Base-by-base conservation (phyloP, 805 yeast species). In the Yamadazyma sp. region DNA sequence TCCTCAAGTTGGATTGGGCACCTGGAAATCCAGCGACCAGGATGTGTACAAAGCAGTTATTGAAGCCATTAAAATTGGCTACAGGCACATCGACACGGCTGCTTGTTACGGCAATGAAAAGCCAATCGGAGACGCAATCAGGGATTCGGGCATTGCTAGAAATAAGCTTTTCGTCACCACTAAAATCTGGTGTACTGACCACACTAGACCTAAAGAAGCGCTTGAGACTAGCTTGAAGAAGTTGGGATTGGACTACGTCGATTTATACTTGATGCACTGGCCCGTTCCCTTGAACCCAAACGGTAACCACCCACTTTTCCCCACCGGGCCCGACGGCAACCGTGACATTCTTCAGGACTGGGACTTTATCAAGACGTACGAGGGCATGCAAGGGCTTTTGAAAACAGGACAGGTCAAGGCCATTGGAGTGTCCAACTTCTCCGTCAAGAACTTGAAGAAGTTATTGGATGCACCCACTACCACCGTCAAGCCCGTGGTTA, bases 101-200 rank as follows among this genome's bases (percentile, higher is more conserved):
- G 66, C 69, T 60, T 84, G 78, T 58, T 80, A 80, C 57, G 85
- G 78, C 43, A 81, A 80, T 53, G 86, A 80, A 55, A 73, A 73
- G 59, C 80, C 78, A 52, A 77, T 79, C 35, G 87, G 87, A 16
- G 67, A 74, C 37, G 87, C 84, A 39, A 62, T 78, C 48, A 69
- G 70, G 44, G 69, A 67, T 44, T 88, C 88, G 35, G 87, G 86
- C 1, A 48, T 83, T 38, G 85, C 80, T 45, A 75, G 91, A 59
- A 84, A 80, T 42, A 95, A 88, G 25, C 62, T 87, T 45, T 79
- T 80, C 57, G 67, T 87, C 49, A 84, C 85, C 37, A 82, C 95
- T 40, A 87, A 87, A 69, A 70, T 87, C 48, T 88, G 96, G 96
- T 86, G 86, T 71, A 75, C 69, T 49, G 84, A 55, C 74, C 95